Evolutionary conservation across 305 asterid genomes (phyloP).

Genomic region (Lippia alba): DNA sequence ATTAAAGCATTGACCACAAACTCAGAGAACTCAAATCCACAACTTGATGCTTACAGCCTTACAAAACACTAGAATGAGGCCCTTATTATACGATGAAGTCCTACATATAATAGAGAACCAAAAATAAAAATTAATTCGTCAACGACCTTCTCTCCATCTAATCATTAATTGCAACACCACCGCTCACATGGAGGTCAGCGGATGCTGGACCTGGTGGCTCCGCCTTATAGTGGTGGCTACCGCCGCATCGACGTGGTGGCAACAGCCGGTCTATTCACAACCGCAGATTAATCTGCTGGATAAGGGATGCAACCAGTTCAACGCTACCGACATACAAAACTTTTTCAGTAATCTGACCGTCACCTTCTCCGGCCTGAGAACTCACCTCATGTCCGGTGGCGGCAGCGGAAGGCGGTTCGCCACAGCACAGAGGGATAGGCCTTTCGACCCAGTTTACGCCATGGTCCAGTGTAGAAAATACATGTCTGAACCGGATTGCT

Average conservation of each 20-base stretch:
- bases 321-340: constrained; percentile 46
- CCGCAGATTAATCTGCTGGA: constrained; percentile 64
- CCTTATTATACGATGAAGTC: too few relatives aligned
- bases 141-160: too few relatives aligned
- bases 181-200: background rate
- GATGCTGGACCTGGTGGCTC: constrained; percentile 25
- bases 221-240: constrained; percentile 32
- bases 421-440: constrained; percentile 61
- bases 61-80: too few relatives aligned
- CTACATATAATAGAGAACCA: too few relatives aligned
- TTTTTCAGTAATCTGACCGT: constrained; percentile 66
- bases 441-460: constrained; percentile 67
- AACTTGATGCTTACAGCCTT: too few relatives aligned
- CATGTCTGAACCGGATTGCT: constrained; percentile 62
- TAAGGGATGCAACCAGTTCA: constrained; percentile 75
- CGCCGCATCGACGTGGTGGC: constrained; percentile 29
- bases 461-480: constrained; percentile 87
- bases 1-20: too few relatives aligned
- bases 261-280: constrained; percentile 38
- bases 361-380: constrained; percentile 60
- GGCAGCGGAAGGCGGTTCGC: constrained; percentile 52
- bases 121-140: too few relatives aligned
- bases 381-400: constrained; percentile 46
- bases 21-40: too few relatives aligned
- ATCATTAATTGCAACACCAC: background rate